Evolutionary conservation across 192 early-diverging fungal genomes (phyloP), one percentile per base, ranked within the genome.

Genomic region (Linnemannia zychae): DNA sequence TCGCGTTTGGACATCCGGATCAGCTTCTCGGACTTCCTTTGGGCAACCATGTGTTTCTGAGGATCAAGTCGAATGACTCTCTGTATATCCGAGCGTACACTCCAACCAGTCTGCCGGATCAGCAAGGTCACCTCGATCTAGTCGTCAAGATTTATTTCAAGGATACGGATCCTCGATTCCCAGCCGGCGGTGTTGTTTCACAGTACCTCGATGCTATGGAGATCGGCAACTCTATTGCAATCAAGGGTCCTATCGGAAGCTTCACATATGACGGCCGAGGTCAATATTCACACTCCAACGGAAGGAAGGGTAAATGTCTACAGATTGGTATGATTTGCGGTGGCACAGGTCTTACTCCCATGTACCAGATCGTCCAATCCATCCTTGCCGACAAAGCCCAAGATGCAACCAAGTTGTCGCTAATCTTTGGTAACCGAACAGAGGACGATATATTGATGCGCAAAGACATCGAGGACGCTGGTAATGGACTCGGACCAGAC

Each of bases 261-360:
- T 94, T 89, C 81, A 84, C 88, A 52, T 96, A 97, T 82, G 85
- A 87, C 79, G 88, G 94, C 38, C 77, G 71, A 73, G 84, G 90
- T 28, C 63, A 67, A 46, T 87, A 84, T 46, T 47, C 74, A 1
- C 52, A 76, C 31, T 12, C 65, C 1, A 67, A 47, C 16, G 72
- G 72, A 69, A 50, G 49, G 44, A 75, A 40, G 15, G 93, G 91
- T 78, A 88, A 90, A 71, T 88, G 89, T 65, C 86, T 90, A 44
- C 88, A 95, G 75, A 90, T 98, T 46, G 94, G 92, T 40, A 89
- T 97, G 93, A 91, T 98, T 79, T 95, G 94, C 28, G 96, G 96
- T 48, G 97, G 97, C n/a, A 93, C 95, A 22, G 96, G 94, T 18
- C 94, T 97, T 68, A 96, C 96, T 28, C 96, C 96, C 16, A 94